Base-by-base conservation (phyloP, 192 early-diverging fungal genomes). In the Backusella mclennaniae region DNA sequence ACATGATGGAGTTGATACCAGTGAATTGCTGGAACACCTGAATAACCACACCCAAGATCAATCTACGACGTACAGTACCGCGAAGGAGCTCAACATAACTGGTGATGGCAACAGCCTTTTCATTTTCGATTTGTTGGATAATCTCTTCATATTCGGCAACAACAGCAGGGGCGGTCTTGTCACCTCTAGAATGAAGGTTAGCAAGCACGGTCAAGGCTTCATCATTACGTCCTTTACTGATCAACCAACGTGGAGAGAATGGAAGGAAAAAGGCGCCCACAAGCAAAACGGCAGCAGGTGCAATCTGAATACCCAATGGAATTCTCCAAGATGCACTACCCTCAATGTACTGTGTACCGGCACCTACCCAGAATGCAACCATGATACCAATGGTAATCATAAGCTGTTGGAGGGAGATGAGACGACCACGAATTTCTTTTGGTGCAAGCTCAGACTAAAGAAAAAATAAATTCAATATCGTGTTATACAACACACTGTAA, bases 331-430 rank as follows among this genome's bases (percentile, higher is more conserved):
- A 80, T 23, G 86, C 85, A 46, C 86, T 39, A 33, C 77, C 73
- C 26, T 83, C 44, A 23, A 86, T 76, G 42, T 77, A 71, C 71
- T 83, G 75, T 38, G 78, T 87, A 29, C 74, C 78, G 21, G 52
- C 63, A 49, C 66, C 73, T 6, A 80, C 70, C 74, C 89, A 86
- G 80, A 88, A 92, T 29, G 91, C 86, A 35, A 94, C 84, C 67
- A 89, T 82, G 69, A 92, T 88, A 66, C 92, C 97, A 84, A 94
- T 92, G 71, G 96, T 97, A 78, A 98, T 97, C 73, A 93, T 92
- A 82, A 95, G 90, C 78, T 98, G 97, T 80, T 96, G 93, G 26
- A 97, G 85, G 15, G 93, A 90, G 52, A 95, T 90, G 15, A 97
- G 89, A 29, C 93, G 91, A 67, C 96, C 96, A 81, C 96, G 94